Evolutionary conservation across 257 asterid species (phyloP), one percentile per base, ranked within the genome.

Genomic region (Solanum bulbocastanum): DNA sequence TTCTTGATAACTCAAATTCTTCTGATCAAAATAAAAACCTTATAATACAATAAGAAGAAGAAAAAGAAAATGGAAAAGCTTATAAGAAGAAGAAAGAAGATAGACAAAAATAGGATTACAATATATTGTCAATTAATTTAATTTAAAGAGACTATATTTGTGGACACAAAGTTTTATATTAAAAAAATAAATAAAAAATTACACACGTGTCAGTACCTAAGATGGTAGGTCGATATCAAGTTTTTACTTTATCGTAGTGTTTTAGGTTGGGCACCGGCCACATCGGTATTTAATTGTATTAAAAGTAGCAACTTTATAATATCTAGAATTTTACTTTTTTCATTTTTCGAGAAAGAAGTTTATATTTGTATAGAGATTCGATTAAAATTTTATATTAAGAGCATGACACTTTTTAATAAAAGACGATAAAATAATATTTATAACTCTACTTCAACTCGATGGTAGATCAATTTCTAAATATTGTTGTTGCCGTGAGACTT

Each of bases 321-420:
- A 7, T 25, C 39, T 42, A 44, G 25, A 44, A 3, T 7, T 3
- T 25, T 79, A 44, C 18, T 42, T 27, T 44, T 79, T 42, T 79
- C 65, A 42, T 25, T 79, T 6, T 8, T 79, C 10, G 56, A 46
- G 56, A 9, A 79, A 23, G 23, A 42, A 8, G 1, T 5, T 6
- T 10, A 69, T 69, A 15, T 15, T 30, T 0, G 0, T 69, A 7
- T 32, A 13, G 0, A 8, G 0, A 0, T 0, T 32, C 0, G 0
- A 69, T 4, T 69, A 69, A 69, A 69, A 6, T 22, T 58, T 58
- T 58, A 22, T 22, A 22, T 22, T 8, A 58, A 25, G 3, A 2
- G 0, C 4, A 60, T 10, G 7, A 1, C 0, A 0, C 2, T 15
- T 9, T 69, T 15, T 32, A 8, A 71, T 68, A 27, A 68, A 5